Base-by-base conservation (phyloP, 2,329 filamentous ascomycete species). In the Ilyonectria robusta region DNA sequence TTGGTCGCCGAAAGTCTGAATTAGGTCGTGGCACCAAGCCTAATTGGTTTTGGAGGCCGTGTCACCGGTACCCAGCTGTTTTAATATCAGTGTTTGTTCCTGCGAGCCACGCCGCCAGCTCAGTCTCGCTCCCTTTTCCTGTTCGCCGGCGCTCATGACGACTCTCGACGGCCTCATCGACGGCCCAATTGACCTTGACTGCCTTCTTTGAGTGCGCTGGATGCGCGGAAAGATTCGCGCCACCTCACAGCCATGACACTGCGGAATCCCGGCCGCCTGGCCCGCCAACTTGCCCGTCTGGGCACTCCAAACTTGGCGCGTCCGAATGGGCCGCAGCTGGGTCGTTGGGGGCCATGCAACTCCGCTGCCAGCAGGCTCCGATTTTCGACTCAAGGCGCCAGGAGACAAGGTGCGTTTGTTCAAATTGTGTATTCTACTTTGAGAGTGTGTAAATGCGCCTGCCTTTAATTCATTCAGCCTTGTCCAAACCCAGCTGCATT, bases 341-440 rank as follows among this genome's bases (percentile, higher is more conserved):
- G 64, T 21, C 62, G 44, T 72, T 70, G 69, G 72, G 67, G 68
- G 62, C 72, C 74, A 67, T 68, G 44, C 33, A 56, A 51, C 19
- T 53, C 57, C 55, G 61, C 35, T 21, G 61, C 35, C 26, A 58
- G 55, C 44, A 54, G 67, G 62, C 72, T 74, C 57, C 72, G 59
- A 35, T 80, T 80, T 70, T 78, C 78, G 40, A 77, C 77, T n/a
- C 74, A 77, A 57, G 59, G 70, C 54, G 37, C 65, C 21, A 74
- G 61, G 46, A 71, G 70, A 62, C 71, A 65, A 61, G 78, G 78
- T 80, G 75, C 59, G 78, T 70, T 21, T 35, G 15, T 26, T 54
- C 33, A 10, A 15, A 37, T 47, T 51, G n/a, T n/a, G n/a, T 56
- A 26, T 44, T 56, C 29, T 33, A 48, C n/a, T 58, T 37, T 11